phyloP scores from a whole-genome alignment of 306 rosid species.

The Sesbania bispinosa region DNA sequence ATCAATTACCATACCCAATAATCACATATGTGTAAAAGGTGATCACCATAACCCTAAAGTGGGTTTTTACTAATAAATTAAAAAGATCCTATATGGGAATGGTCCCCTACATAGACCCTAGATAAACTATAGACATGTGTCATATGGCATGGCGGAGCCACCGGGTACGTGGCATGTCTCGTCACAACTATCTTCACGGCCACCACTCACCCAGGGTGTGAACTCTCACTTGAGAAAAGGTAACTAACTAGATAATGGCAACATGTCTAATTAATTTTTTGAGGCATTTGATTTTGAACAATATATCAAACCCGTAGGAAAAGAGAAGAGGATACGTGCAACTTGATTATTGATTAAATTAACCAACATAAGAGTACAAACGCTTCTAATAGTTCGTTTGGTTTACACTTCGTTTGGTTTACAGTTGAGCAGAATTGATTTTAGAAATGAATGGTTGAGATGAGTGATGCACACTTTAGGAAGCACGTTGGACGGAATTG shows the following conservation, averaged over 20 bases:
- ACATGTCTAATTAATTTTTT: slow-evolving; percentile 29
- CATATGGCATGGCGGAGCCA: neutral
- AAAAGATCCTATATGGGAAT: slow-evolving; percentile 15
- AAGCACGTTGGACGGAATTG: too few species aligned
- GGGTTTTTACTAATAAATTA: too few species aligned
- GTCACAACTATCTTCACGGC: too few species aligned
- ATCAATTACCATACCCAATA: neutral
- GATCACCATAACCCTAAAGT: slow-evolving; percentile 47
- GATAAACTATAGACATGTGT: slow-evolving; percentile 43
- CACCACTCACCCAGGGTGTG: too few species aligned
- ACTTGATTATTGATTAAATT: slow-evolving; percentile 14
- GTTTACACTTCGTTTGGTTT: too few species aligned
- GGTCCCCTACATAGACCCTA: slow-evolving; percentile 33
- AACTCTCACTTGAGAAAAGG: slow-evolving; percentile 31
- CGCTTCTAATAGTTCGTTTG: too few species aligned
- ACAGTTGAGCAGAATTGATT: too few species aligned
- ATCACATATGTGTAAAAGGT: slow-evolving; percentile 19
- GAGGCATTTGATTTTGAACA: slow-evolving; percentile 26
- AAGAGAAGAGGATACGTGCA: neutral
- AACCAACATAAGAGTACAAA: slow-evolving; percentile 5
- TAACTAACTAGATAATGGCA: slow-evolving; percentile 23
- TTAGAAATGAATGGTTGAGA: too few species aligned
- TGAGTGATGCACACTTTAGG: too few species aligned
- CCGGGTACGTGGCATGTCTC: too few species aligned
- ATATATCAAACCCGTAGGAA: slow-evolving; percentile 36